phyloP scores from a whole-genome alignment of 2,329 filamentous ascomycete species.

The Fusarium pseudoanthophilum region DNA sequence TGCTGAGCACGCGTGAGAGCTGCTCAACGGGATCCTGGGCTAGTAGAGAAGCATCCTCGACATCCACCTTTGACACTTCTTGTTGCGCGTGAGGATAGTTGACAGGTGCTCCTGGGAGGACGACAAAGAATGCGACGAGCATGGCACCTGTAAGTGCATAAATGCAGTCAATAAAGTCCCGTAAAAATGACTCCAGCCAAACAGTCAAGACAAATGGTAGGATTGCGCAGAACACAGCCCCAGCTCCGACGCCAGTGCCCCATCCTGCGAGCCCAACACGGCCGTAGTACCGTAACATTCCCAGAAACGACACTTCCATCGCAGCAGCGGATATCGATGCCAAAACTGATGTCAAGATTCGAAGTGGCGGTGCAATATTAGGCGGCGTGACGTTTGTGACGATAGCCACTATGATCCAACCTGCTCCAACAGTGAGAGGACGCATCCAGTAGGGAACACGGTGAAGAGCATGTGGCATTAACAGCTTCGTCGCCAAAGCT shows the following conservation, averaged over 20 bases:
- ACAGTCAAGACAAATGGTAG: slow-evolving; percentile 47
- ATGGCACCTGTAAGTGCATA: slow-evolving; percentile 43
- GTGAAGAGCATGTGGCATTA: slow-evolving; percentile 45
- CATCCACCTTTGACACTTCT: slow-evolving; percentile 16
- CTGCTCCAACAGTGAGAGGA: slow-evolving; percentile 40
- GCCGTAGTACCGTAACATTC: slow-evolving; percentile 46
- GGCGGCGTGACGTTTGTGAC: slow-evolving; percentile 47
- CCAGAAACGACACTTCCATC: slow-evolving; percentile 49
- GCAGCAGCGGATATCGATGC: slow-evolving; percentile 46
- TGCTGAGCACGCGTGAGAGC: slow-evolving; percentile 20
- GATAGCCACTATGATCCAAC: slow-evolving; percentile 46
- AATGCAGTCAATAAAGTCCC: slow-evolving; percentile 44
- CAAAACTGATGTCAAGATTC: slow-evolving; percentile 45
- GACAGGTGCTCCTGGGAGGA: slow-evolving; percentile 44
- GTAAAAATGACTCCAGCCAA: slow-evolving; percentile 42
- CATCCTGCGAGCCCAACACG: slow-evolving; percentile 49
- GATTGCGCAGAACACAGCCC: slow-evolving; percentile 43
- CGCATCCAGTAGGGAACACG: slow-evolving; percentile 45
- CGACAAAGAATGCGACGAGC: slow-evolving; percentile 44
- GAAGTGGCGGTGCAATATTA: slow-evolving; percentile 47
- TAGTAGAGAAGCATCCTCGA: slow-evolving; percentile 47
- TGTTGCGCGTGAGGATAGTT: slow-evolving; percentile 35
- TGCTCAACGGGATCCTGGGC: slow-evolving; percentile 50
- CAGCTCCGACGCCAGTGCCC: slow-evolving; percentile 50
- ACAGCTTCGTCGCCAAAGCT: slow-evolving; percentile 44